A percentile compares a stretch with the other conserved stretches of the same genome.
phyloP scores from a whole-genome alignment of 2,329 filamentous ascomycete genomes.

The Madurella mycetomatis region DNA sequence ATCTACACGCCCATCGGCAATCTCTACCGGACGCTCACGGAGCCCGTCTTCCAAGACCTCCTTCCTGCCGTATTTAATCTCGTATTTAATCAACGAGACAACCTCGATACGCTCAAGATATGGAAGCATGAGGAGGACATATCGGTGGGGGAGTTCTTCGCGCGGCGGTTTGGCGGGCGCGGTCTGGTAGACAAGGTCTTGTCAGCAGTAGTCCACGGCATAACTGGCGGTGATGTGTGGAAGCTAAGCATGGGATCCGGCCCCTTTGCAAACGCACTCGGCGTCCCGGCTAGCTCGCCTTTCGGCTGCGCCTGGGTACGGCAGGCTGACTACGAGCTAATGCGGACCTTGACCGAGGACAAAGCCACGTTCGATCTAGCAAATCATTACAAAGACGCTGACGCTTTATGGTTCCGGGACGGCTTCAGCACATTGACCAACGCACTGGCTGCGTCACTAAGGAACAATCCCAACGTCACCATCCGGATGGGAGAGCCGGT shows the following conservation, averaged over 20 bases:
- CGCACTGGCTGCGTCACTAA: constrained; percentile 49
- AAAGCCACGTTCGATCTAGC: constrained; percentile 11
- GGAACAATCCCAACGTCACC: constrained; percentile 52
- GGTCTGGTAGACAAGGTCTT: constrained; percentile 64
- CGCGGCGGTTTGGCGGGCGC: constrained; percentile 47
- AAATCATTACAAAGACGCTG: not conserved
- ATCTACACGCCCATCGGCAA: constrained; percentile 26
- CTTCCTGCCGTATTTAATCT: not conserved
- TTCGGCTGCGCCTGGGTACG: not conserved
- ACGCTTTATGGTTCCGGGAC: constrained; percentile 42
- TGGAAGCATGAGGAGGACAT: constrained; percentile 49
- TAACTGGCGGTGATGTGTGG: constrained; percentile 86
- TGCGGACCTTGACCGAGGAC: constrained; percentile 6
- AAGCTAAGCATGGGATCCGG: constrained; percentile 69
- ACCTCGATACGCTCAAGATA: not conserved
- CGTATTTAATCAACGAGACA: not conserved
- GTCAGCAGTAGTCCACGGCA: constrained; percentile 77
- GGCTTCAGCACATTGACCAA: constrained; percentile 62
- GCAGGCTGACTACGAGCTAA: constrained; percentile 9
- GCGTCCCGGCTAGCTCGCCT: not conserved
- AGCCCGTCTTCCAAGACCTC: constrained; percentile 48
- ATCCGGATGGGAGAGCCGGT: constrained; percentile 51
- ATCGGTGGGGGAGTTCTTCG: constrained; percentile 65
- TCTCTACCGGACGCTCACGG: constrained; percentile 37
- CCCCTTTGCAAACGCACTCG: constrained; percentile 36